A percentile compares a stretch with the other conserved stretches of the same genome.
These are phyloP conservation scores for Ustilago lituana DNA, from an alignment of 1,284 basidiomycete genomes.

Conservation along the genomic window DNA sequence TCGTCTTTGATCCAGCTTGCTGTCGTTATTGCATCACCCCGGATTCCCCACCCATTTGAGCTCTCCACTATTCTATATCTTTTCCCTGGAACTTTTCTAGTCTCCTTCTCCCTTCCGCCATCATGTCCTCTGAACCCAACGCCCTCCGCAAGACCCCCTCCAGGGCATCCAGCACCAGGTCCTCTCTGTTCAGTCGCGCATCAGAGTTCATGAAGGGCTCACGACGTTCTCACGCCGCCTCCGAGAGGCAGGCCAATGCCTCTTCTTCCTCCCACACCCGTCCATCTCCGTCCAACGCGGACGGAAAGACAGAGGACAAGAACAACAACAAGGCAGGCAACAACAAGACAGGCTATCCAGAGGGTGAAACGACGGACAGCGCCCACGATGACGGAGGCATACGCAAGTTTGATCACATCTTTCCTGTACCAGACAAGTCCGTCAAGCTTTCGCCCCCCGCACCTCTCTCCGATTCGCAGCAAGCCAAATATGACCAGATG, in stretches of 20 bases:
- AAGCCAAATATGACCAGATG: slow-evolving; percentile 53
- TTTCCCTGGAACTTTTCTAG: background rate
- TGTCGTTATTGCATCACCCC: background rate
- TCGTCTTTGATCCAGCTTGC: slow-evolving; percentile 1
- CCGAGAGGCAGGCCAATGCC: slow-evolving; percentile 16
- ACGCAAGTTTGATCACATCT: slow-evolving; percentile 51
- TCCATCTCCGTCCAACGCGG: background rate
- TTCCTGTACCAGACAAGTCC: slow-evolving; percentile 47
- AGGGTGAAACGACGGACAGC: no score
- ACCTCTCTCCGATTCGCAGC: slow-evolving; percentile 48
- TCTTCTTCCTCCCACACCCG: slow-evolving; percentile 13
- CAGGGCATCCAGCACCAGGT: slow-evolving; percentile 34
- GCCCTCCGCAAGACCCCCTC: slow-evolving; percentile 31
- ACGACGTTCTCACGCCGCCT: slow-evolving; percentile 23
- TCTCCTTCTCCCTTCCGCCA: slow-evolving; percentile 10
- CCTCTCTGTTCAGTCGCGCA: slow-evolving; percentile 40
- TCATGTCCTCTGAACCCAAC: slow-evolving; percentile 30
- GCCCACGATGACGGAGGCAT: no score
- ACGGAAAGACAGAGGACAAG: background rate
- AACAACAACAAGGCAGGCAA: background rate
- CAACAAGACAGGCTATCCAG: no score
- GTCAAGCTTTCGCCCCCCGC: slow-evolving; percentile 41
- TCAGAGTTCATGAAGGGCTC: slow-evolving; percentile 42
- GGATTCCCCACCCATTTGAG: no score
- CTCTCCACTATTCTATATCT: background rate